Evolutionary conservation across 2,329 filamentous ascomycete genomes (phyloP).

Genomic region (Xylariaceae sp.): DNA sequence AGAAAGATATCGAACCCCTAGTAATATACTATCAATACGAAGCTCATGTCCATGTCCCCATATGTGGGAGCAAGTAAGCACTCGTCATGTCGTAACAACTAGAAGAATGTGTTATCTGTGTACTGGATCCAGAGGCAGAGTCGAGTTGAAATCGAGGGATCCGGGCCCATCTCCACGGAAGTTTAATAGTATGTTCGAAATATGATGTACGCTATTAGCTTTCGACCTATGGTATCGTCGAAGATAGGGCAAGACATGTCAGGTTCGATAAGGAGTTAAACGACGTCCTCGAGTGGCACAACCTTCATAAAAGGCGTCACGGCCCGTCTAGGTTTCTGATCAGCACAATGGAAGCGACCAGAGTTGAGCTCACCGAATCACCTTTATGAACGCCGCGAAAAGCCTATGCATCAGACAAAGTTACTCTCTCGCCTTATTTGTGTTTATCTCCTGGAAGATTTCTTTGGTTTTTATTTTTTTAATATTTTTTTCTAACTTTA

Average conservation of each 20-base stretch:
- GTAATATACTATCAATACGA: too few species aligned
- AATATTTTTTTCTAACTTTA: too few species aligned
- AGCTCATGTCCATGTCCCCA: too few species aligned
- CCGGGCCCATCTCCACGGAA: neutral
- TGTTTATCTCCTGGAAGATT: neutral
- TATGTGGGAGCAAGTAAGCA: too few species aligned
- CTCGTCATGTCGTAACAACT: neutral
- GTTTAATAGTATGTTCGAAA: conserved; percentile 1
- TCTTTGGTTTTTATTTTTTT: too few species aligned
- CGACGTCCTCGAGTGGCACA: neutral
- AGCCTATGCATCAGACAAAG: neutral
- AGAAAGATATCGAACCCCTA: too few species aligned
- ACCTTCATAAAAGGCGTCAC: neutral
- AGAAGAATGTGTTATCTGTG: neutral
- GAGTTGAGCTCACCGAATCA: neutral
- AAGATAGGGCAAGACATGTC: neutral
- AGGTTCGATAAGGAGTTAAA: neutral
- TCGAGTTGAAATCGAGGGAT: neutral
- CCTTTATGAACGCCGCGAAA: conserved; percentile 4
- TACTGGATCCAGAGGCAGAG: too few species aligned
- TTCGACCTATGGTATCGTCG: neutral
- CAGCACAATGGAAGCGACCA: too few species aligned
- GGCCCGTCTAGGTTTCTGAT: neutral
- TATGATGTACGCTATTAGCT: conserved; percentile 1
- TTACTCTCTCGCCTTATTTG: neutral